Evolutionary conservation across 768 basidiomycete genomes (phyloP), one percentile per base, ranked within the genome.

Genomic region (Botryobasidium botryosum): DNA sequence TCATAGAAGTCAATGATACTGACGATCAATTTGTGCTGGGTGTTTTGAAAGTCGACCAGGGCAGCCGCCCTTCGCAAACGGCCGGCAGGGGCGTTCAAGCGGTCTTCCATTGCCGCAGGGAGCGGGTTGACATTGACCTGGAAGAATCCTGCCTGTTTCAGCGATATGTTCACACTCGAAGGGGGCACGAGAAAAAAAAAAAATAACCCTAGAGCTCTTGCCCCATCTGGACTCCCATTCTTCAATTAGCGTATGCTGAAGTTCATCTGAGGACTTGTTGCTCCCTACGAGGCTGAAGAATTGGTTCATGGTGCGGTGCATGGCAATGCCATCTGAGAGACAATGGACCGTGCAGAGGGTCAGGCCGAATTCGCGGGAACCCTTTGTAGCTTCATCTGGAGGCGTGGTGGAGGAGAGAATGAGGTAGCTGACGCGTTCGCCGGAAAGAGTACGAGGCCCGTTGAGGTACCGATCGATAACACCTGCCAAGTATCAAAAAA

Each of bases 311-410:
- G 79, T 80, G 48, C 71, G 68, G 59, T 87, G 83, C 15, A 87
- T 66, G 1, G 83, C 79, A 77, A 86, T 85, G 18, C 86, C 86
- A 56, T 90, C 86, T 17, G 82, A 83, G 39, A 87, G 59, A 58
- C 79, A 87, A 57, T 90, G 86, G 5, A 79, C 72, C 3, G 79
- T 76, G 51, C 77, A 77, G 39, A 90, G 69, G 50, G 83, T 62
- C 43, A 86, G 60, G 54, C 86, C 72, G 53, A 68, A 75, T 43
- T 70, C 58, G 25, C 43, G 57, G n/a, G n/a, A n/a, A n/a, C n/a
- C n/a, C n/a, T n/a, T n/a, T n/a, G n/a, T 6, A 56, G 62, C 31
- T 58, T 46, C 24, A 45, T 46, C 25, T 45, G 46, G 15, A 4
- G 46, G 1, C 4, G 50, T 44, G 3, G 52, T 43, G 24, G 49